Evolutionary conservation across 2,329 filamentous ascomycete genomes (phyloP), one percentile per base, ranked within the genome.

Genomic region (Trichophyton benhamiae): DNA sequence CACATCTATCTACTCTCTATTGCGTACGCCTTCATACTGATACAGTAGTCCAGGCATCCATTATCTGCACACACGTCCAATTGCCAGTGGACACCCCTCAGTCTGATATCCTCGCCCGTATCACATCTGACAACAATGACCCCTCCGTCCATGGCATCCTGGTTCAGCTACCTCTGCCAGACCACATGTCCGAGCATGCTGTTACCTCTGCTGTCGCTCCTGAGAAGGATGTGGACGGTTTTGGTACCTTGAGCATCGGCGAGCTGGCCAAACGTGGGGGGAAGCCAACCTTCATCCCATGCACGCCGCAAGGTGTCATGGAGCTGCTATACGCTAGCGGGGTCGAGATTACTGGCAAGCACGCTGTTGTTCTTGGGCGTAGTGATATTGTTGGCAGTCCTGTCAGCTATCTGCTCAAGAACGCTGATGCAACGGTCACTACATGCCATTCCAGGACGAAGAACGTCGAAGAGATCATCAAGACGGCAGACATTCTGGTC

Each of bases 341-440:
- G 6, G 83, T 99, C 46, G 84, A 95, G 61, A 79, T 94, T 60
- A 83, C 82, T 60, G 94, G 94, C 68, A 97, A 97, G 81, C 87
- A 92, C 68, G 94, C 94, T 38, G 92, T 97, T 1, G 92, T 99
- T 15, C 80, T 99, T 58, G 94, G 94, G 57, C 84, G 94, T 63
- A 97, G 92, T 74, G 92, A 99, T 72, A 99, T 99, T 70, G 94
- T 99, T 38, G 94, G 94, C 67, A 95, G 91, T 74, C 94, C 94
- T 17, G 91, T 97, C 72, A 96, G 92, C 79, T 95, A 95, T 72
- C 81, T 99, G 67, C 81, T 99, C 67, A 94, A 91, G 75, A 95
- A 95, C 70, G 92, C 94, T 52, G 89, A 99, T 74, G 94, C 94
- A 52, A 99, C 94, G 33, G 94, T 99, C 67, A 97, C 92, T 1